These are phyloP conservation scores for Candida khao-thaluensis DNA, from an alignment of 805 yeast genomes.

Conservation along the genomic window DNA sequence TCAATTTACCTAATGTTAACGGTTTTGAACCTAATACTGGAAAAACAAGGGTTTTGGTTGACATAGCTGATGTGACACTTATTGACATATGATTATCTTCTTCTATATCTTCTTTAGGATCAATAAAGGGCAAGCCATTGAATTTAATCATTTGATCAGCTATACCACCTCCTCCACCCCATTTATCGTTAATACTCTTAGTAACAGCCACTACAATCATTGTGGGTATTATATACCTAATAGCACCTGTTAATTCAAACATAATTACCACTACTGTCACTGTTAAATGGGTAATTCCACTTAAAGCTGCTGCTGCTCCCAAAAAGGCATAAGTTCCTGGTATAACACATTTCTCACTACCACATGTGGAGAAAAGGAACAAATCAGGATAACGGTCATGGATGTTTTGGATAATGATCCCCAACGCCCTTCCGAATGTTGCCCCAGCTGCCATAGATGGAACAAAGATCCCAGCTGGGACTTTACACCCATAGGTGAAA, in stretches of 20 bases:
- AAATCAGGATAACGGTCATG: conserved; percentile 33
- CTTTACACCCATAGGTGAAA: conserved; percentile 86
- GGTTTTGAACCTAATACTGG: conserved; percentile 30
- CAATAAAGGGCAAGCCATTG: conserved; percentile 84
- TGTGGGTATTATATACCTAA: conserved; percentile 86
- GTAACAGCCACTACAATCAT: conserved; percentile 95
- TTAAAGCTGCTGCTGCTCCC: conserved; percentile 93
- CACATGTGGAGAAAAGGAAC: conserved; percentile 31
- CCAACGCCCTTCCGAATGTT: conserved; percentile 84
- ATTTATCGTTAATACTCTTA: conserved; percentile 69
- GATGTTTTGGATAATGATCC: conserved; percentile 60
- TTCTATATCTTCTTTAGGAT: conserved; percentile 58
- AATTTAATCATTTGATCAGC: conserved; percentile 92
- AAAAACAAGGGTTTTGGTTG: conserved; percentile 36
- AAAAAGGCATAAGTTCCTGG: conserved; percentile 95
- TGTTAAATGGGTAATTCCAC: conserved; percentile 92
- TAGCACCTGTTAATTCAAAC: conserved; percentile 96
- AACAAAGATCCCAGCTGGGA: conserved; percentile 97
- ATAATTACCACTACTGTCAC: conserved; percentile 91
- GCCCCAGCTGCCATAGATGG: conserved; percentile 98
- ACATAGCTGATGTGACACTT: conserved; percentile 59
- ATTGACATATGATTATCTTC: conserved; percentile 40
- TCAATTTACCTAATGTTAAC: conserved; percentile 33
- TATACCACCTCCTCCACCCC: conserved; percentile 87
- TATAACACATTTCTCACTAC: conserved; percentile 58